Base-by-base conservation (phyloP, 2,329 filamentous ascomycete genomes). In the Pseudocercospora vitis region DNA sequence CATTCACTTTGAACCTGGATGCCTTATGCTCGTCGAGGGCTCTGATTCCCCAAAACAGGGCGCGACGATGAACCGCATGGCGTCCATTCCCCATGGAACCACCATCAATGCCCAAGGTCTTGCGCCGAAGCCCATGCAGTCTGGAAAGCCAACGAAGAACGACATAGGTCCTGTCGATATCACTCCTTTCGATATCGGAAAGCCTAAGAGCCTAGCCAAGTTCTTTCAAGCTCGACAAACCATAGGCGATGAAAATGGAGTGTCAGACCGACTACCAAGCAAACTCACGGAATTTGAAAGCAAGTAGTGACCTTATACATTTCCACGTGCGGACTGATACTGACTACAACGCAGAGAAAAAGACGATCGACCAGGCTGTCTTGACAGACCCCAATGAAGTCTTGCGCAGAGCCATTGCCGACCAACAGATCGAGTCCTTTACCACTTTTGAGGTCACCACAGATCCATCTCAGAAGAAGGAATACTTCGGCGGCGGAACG, bases 1-100 rank as follows among this genome's bases (percentile, higher is more conserved):
- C 35, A 75, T 76, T 14, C 74, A 76, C 59, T 71, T 72, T 21
- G 74, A 76, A 56, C 64, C 71, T 7, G 74, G 74, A 2, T n/a
- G n/a, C n/a, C 52, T 76, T 16, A 75, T 70, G 67, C 68, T 76
- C 64, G 63, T 67, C 16, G 21, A 42, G 37, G 21, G 37, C 12
- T 12, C 21, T 7, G 21, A 23, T 8, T 8, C 8, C 4, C 37
- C 37, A 7, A 18, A 23, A 19, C 24, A 21, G 12, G 74, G 74
- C 1, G 61, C 57, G 1, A 61, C 59, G 9, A 52, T 44, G 2
- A 56, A 58, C 0, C 72, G 74, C 19, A 73, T 76, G 72, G 74
- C 63, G 3, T 72, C 71, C 2, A 76, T 75, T 21, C 74, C 74
- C 0, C 73, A 76, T 48, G 74, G 73, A 18, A 74, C 73, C 0